Evolutionary conservation across 345 rosid species (phyloP), one percentile per base, ranked within the genome.

Genomic region (Hibiscus tridactylites): DNA sequence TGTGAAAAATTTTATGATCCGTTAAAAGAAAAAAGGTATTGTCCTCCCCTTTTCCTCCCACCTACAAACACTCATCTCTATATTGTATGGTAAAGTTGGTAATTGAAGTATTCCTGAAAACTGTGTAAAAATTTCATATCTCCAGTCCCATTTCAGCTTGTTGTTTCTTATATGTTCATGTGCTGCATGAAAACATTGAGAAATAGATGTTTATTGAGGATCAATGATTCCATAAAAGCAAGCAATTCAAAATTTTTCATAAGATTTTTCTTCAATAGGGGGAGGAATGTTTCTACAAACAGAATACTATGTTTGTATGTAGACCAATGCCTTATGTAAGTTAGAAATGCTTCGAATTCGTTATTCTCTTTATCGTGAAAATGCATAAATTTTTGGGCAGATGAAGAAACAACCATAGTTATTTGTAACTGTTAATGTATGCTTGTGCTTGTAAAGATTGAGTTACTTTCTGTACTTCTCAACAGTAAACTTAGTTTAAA

Each of bases 1-100:
- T 90, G 91, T 58, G 97, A 94, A 46, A 88, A 91, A 81, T 91
- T 91, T 68, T 95, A 94, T 75, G 97, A 94, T 74, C 93, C 95
- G 31, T 78, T 78, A 37, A 94, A 86, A 79, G 97, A 97, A 70
- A 91, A 78, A 80, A 87, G 95, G 98, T 91, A 87, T 16, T 3
- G 6, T 10, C 29, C 26, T 53, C 9, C 6, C 46, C 12, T 0
- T 9, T 39, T 13, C 12, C 46, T 2, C 65, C 4, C 17, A 7
- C 24, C 3, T 2, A 3, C 57, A 52, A 52, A 52, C 57, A 31
- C 21, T 2, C 5, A 24, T 33, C 9, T 31, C 9, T 42, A 16
- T 65, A 19, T 19, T 65, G 6, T 24, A 65, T 28, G 15, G 57
- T 67, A 26, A 4, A 67, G 58, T 28, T 47, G 57, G 39, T 67